Base-by-base conservation (phyloP, 2,329 filamentous ascomycete genomes). In the Leptographium lundbergii region DNA sequence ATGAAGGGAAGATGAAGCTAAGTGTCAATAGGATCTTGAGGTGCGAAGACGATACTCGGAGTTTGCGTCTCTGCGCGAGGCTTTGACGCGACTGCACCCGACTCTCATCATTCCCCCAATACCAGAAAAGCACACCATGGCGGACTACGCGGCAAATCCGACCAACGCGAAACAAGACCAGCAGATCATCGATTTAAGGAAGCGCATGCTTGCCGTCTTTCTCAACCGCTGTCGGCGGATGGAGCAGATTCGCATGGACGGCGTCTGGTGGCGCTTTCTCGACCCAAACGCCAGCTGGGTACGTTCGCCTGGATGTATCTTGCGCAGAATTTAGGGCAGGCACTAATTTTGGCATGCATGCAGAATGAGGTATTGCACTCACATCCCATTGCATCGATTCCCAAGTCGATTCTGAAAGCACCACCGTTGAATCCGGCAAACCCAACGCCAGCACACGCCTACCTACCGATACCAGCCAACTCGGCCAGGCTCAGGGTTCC, bases 241-340 rank as follows among this genome's bases (percentile, higher is more conserved):
- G 92, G 88, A 92, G 66, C 86, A 92, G 60, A 86, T 99, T 32
- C 81, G 90, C 57, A 88, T 91, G 61, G 94, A 99, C 68, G 92
- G 92, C 3, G 91, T 99, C 29, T 96, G 91, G 85, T 96, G 92
- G 91, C 87, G 91, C 65, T 99, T 99, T 69, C 79, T 99, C 39
- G 94, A 99, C 70, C 94, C 95, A 13, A 97, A 99, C 70, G 91
- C 92, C 27, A 97, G 94, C 81, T 99, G 94, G 94, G 91, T 96
- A 82, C 42, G 74, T 64, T 58, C 29, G 13, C 17, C 14, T 5
- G 27, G 25, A 7, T 27, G 22, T 17, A 9, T 27, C 5, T 9
- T 14, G 6, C 14, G n/a, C 11, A 32, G 51, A 25, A 34, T 1
- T 34, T 11, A 17, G 50, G 48, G 57, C 29, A 67, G 70, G 64